Evolutionary conservation across 805 yeast species (phyloP).

Genomic region (Cyberlindnera lachancei): DNA sequence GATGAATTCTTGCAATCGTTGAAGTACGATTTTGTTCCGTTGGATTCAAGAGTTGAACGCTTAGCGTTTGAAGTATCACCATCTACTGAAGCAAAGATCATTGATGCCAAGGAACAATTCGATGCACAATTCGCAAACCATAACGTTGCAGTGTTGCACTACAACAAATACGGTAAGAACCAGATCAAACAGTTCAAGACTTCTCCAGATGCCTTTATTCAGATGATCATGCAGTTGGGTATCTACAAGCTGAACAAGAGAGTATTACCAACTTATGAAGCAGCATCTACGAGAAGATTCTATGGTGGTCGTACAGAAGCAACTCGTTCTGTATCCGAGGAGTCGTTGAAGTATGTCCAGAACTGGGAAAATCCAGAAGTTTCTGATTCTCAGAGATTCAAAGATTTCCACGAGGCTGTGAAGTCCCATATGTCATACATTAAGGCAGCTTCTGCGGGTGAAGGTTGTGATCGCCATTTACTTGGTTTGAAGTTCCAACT

Average conservation of each 20-base stretch:
- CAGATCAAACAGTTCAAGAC: slow-evolving; percentile 75
- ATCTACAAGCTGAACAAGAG: slow-evolving; percentile 77
- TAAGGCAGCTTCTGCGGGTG: slow-evolving; percentile 72
- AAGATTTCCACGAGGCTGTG: slow-evolving; percentile 64
- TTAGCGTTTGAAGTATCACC: slow-evolving; percentile 56
- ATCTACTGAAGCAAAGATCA: slow-evolving; percentile 41
- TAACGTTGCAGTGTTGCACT: slow-evolving; percentile 73
- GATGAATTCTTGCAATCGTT: slow-evolving; percentile 19
- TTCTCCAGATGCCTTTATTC: slow-evolving; percentile 92
- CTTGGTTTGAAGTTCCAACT: slow-evolving; percentile 78
- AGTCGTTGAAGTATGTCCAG: slow-evolving; percentile 61
- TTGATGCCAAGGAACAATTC: slow-evolving; percentile 50
- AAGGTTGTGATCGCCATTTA: slow-evolving; percentile 90
- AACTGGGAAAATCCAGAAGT: slow-evolving; percentile 55
- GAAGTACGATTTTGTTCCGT: slow-evolving; percentile 5
- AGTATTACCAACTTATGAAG: slow-evolving; percentile 86
- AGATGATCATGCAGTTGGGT: slow-evolving; percentile 86
- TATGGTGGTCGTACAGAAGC: slow-evolving; percentile 93
- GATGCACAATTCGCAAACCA: slow-evolving; percentile 46
- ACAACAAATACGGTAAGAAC: slow-evolving; percentile 79
- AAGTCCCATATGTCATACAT: slow-evolving; percentile 69
- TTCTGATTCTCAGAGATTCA: slow-evolving; percentile 47
- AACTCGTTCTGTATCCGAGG: slow-evolving; percentile 74
- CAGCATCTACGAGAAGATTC: slow-evolving; percentile 88
- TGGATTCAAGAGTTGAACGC: slow-evolving; percentile 15